Evolutionary conservation across 2,329 filamentous ascomycete species (phyloP).

Genomic region (Monilinia fructigena): DNA sequence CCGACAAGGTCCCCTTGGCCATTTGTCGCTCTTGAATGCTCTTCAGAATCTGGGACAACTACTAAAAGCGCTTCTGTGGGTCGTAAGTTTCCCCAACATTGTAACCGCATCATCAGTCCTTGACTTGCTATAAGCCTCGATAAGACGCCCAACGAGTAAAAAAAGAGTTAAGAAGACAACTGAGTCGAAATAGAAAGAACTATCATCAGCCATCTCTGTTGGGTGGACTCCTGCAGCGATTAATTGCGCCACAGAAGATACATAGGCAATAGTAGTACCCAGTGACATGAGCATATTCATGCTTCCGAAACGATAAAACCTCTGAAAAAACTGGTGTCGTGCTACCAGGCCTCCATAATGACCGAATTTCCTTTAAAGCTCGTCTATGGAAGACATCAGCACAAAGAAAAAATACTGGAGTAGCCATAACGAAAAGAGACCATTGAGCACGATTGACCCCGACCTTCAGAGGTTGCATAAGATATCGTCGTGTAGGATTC

Average conservation of each 20-base stretch:
- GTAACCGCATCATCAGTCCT: conserved; percentile 85
- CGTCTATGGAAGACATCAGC: conserved; percentile 82
- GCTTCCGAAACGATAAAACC: conserved; percentile 91
- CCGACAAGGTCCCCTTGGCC: conserved; percentile 18
- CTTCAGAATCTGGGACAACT: conserved; percentile 48
- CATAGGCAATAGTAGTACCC: conserved; percentile 83
- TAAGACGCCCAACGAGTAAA: conserved; percentile 68
- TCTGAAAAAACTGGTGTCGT: conserved; percentile 68
- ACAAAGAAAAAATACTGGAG: conserved; percentile 82
- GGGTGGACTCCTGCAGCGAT: conserved; percentile 57
- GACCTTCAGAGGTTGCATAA: conserved; percentile 70
- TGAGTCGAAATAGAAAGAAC: conserved; percentile 80
- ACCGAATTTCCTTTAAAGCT: conserved; percentile 73
- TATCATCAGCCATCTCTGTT: conserved; percentile 44
- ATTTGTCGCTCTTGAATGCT: conserved; percentile 15
- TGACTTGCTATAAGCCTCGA: conserved; percentile 89
- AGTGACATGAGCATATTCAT: conserved; percentile 95
- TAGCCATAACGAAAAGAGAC: conserved; percentile 76
- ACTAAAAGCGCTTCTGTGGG: conserved; percentile 75
- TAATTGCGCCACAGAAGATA: conserved; percentile 77
- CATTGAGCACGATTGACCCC: conserved; percentile 77
- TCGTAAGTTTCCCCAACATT: conserved; percentile 72
- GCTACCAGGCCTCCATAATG: conserved; percentile 75
- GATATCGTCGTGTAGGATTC: conserved; percentile 58
- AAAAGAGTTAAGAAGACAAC: conserved; percentile 92